phyloP scores from a whole-genome alignment of 225 moss, liverwort and hornwort species.

The Takakia lepidozioides region DNA sequence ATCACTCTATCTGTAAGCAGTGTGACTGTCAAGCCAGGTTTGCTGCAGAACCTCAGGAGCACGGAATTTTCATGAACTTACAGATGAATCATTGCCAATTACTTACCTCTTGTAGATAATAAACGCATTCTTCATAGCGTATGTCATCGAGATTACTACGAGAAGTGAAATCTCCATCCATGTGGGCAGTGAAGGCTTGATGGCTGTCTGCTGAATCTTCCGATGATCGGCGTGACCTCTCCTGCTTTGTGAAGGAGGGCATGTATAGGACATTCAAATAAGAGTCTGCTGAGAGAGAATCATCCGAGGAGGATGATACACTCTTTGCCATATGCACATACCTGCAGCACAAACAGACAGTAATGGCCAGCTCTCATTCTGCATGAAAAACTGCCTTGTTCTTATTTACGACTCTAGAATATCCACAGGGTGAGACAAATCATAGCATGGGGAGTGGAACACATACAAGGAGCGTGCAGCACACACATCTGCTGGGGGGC shows the following conservation, averaged over 20 bases:
- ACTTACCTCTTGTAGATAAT: slow-evolving; percentile 91
- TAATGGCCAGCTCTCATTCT: neutral
- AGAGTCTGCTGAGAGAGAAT: slow-evolving; percentile 95
- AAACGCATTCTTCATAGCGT: slow-evolving; percentile 85
- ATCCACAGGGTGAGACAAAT: no score
- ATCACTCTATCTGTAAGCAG: no score
- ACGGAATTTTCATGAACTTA: neutral
- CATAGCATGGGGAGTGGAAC: neutral
- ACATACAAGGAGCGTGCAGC: slow-evolving; percentile 77
- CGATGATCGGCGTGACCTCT: slow-evolving; percentile 76
- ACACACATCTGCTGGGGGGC: slow-evolving; percentile 82
- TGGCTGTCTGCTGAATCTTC: slow-evolving; percentile 88
- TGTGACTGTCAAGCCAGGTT: neutral
- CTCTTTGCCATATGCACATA: slow-evolving; percentile 82
- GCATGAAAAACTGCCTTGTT: neutral
- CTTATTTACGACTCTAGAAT: no score
- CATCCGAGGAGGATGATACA: slow-evolving; percentile 78
- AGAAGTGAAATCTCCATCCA: slow-evolving; percentile 66
- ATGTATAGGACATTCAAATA: slow-evolving; percentile 84
- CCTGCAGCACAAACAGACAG: slow-evolving; percentile 32
- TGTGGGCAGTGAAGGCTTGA: slow-evolving; percentile 25
- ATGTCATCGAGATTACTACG: slow-evolving; percentile 78
- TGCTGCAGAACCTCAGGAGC: neutral
- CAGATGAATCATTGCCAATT: neutral
- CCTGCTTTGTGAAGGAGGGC: slow-evolving; percentile 76